Evolutionary conservation across 2,329 filamentous ascomycete genomes (phyloP).

Genomic region (Colletotrichum musae): DNA sequence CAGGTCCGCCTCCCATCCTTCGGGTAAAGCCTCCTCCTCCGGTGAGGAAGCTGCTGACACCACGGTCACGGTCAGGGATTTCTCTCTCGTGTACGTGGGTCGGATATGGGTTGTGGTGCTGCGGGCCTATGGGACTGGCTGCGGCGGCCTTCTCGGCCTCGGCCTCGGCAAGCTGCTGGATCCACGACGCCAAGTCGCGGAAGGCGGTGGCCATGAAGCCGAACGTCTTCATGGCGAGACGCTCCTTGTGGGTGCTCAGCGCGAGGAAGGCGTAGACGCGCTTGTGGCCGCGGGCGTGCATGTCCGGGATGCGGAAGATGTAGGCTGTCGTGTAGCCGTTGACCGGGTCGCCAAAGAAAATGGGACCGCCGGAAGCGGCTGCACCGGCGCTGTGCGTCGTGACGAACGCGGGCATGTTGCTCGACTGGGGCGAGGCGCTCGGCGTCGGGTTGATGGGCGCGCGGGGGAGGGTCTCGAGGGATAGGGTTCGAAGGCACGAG

Average conservation of each 20-base stretch:
- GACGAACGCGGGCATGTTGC: constrained; percentile 64
- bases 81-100: constrained; percentile 24
- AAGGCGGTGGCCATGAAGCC: constrained; percentile 74
- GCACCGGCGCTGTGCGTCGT: constrained; percentile 68
- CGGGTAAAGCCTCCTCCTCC: constrained; percentile 70
- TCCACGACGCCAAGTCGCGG: constrained; percentile 75
- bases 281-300: constrained; percentile 77
- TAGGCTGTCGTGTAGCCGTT: constrained; percentile 79
- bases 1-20: constrained; percentile 70
- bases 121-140: constrained; percentile 56
- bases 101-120: constrained; percentile 52
- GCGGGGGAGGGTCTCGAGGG: constrained; percentile 76
- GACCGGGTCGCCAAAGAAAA: constrained; percentile 77
- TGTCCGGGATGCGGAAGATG: constrained; percentile 78
- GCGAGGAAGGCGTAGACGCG: constrained; percentile 79
- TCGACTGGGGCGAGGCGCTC: constrained; percentile 47
- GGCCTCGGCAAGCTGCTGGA: constrained; percentile 74
- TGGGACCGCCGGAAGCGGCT: constrained; percentile 73
- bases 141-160: constrained; percentile 72
- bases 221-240: constrained; percentile 76
- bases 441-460: constrained; percentile 53
- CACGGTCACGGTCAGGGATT: constrained; percentile 54
- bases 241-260: constrained; percentile 75
- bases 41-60: constrained; percentile 70
- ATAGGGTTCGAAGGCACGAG: constrained; percentile 76